Conservation (phyloP, 139 green algal genomes). For the Nannochloris sp. region DNA sequence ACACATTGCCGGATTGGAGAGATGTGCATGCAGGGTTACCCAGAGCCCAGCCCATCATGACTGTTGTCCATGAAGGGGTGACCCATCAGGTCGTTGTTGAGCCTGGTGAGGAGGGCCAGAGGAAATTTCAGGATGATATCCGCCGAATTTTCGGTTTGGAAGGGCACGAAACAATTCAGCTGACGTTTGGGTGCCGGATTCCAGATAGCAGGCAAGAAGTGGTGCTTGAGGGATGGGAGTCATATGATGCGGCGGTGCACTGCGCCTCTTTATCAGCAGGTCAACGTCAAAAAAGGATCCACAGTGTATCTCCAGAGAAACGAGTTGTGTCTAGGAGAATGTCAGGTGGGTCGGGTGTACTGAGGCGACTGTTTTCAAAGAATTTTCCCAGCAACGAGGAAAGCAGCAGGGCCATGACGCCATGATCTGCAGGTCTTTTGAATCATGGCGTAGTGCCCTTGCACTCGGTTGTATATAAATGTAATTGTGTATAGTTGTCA, state of each 20-base stretch:
- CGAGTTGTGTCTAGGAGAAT: neutral
- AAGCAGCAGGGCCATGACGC: neutral
- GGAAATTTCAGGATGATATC: slow-evolving; percentile 19
- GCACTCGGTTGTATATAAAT: neutral
- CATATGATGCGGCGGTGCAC: slow-evolving; percentile 30
- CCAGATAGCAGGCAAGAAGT: slow-evolving; percentile 20
- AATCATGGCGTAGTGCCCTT: no score
- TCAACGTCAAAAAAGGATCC: neutral
- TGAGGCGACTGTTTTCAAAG: slow-evolving; percentile 11
- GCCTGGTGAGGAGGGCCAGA: slow-evolving; percentile 13
- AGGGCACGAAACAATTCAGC: slow-evolving; percentile 12
- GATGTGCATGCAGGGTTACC: slow-evolving; percentile 9
- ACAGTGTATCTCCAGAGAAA: neutral
- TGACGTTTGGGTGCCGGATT: slow-evolving; percentile 30
- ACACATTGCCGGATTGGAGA: slow-evolving; percentile 21
- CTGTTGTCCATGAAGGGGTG: slow-evolving; percentile 16
- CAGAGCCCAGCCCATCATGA: slow-evolving; percentile 23
- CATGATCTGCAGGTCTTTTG: no score
- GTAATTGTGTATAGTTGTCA: neutral
- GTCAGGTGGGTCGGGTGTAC: neutral
- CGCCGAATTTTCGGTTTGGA: slow-evolving; percentile 20
- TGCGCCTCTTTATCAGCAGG: slow-evolving; percentile 22
- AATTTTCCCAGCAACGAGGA: neutral
- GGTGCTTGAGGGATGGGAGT: slow-evolving; percentile 20
- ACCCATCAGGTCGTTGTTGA: slow-evolving; percentile 18